Conservation (phyloP, 768 basidiomycete species). For the Dacryopinax primogenitus region DNA sequence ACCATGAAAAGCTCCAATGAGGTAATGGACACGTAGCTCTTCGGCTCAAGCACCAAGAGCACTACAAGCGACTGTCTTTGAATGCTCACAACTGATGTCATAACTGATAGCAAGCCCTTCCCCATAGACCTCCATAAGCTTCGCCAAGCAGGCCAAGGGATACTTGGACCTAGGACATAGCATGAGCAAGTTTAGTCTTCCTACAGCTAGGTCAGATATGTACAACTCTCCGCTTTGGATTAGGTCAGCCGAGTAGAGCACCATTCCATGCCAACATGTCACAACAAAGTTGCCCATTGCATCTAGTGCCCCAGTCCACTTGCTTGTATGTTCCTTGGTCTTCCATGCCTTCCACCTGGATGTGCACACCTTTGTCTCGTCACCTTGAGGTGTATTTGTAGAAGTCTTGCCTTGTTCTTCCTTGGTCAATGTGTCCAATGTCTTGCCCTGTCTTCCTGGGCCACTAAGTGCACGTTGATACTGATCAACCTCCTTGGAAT, state of each 20-base stretch:
- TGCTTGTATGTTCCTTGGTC: not conserved
- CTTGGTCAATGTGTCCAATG: not conserved
- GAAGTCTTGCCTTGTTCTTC: not conserved
- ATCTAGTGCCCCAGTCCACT: constrained; percentile 12
- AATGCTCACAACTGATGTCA: constrained; percentile 16
- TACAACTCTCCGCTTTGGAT: constrained; percentile 38
- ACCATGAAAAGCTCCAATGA: too few species aligned
- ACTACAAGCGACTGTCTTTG: constrained; percentile 8
- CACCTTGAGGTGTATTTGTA: too few species aligned
- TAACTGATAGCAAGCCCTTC: constrained; percentile 7
- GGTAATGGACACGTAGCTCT: too few species aligned
- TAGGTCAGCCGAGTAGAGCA: constrained; percentile 27
- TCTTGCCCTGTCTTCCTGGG: not conserved
- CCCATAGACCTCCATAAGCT: constrained; percentile 11
- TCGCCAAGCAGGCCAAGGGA: constrained; percentile 5
- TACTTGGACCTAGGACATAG: constrained; percentile 14
- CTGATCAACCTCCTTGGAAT: not conserved
- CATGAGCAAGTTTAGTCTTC: not conserved
- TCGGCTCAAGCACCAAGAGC: too few species aligned
- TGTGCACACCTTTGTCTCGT: too few species aligned
- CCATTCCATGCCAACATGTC: constrained; percentile 28
- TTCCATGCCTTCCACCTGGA: not conserved
- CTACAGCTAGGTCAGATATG: constrained; percentile 21
- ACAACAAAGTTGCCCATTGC: constrained; percentile 31
- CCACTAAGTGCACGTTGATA: not conserved